Base-by-base conservation (phyloP, 176 grass and related monocot genomes). In the Chrysopogon serrulatus region DNA sequence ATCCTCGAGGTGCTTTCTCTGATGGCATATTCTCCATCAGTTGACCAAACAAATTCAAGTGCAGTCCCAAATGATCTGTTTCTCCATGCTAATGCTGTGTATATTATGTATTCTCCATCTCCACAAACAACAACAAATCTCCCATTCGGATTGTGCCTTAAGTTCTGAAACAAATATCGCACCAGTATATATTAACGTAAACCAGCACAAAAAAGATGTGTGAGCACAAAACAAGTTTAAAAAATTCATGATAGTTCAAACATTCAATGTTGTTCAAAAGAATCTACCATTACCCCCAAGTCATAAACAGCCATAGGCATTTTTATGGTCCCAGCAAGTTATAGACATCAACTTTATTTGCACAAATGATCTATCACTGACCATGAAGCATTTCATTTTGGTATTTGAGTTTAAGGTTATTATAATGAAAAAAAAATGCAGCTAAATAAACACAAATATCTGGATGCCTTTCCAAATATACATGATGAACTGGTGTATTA, bases 51-150 rank as follows among this genome's bases (percentile, higher is more conserved):
- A 88, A 94, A 85, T 83, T 97, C 94, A 71, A 97, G 82, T 26
- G 87, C 92, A 85, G 92, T 90, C 35, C 94, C 94, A 85, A 97
- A 97, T 40, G 94, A 97, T 88, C 92, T 91, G 92, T 97, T 97
- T 85, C 94, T 94, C 91, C 94, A 97, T 71, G 94, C 94, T 21
- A 97, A 72, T 5, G 94, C 94, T 37, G 94, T 94, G 77, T 97
- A 97, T 63, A 97, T 92, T 36, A 94, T 97, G 83, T 97, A 94
- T 47, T 94, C 94, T 71, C 94, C 94, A 79, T 97, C 94, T 92
- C 94, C 94, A 87, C 94, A 97, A 62, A 94, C 94, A 78, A 92
- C 91, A 91, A 97, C 94, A 73, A 97, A 97, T 74, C 94, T 90
- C 41, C 94, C 94, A 92, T 94, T 97, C 53, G 87, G 92, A 34